Conservation (phyloP, 2,329 filamentous ascomycete species). For the Dothistroma pini region DNA sequence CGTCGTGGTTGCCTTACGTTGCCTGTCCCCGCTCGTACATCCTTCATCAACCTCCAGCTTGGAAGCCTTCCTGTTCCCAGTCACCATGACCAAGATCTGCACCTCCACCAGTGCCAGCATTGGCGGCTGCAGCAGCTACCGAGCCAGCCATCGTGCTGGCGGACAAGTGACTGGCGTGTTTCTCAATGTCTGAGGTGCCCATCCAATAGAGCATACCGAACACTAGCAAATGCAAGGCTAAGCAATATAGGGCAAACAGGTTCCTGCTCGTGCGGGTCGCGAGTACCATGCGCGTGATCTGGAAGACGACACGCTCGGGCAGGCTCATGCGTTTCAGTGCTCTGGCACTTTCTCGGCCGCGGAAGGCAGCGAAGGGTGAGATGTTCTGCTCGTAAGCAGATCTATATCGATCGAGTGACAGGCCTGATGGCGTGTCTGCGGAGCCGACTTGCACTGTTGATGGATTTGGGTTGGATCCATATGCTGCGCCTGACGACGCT, state of each 20-base stretch:
- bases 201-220: conserved; percentile 85
- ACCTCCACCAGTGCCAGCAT: conserved; percentile 29
- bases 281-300: conserved; percentile 83
- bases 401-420: conserved; percentile 78
- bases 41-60: conserved; percentile 3
- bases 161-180: conserved; percentile 57
- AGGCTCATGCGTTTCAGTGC: conserved; percentile 92
- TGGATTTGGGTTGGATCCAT: conserved; percentile 64
- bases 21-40: background rate
- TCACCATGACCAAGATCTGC: conserved; percentile 10
- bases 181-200: conserved; percentile 63
- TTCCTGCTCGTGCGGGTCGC: conserved; percentile 89
- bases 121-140: conserved; percentile 29
- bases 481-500: conserved; percentile 63
- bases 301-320: conserved; percentile 85
- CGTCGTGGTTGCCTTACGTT: background rate
- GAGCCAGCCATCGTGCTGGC: conserved; percentile 33
- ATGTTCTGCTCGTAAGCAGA: conserved; percentile 93
- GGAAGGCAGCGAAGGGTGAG: conserved; percentile 91
- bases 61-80: conserved; percentile 11
- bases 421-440: conserved; percentile 56
- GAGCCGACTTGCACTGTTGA: conserved; percentile 61
- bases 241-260: conserved; percentile 86
- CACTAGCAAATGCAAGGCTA: conserved; percentile 81
- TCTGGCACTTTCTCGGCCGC: conserved; percentile 84